Percentiles rank a stretch among this genome's conserved stretches.
phyloP scores from a whole-genome alignment of 129 eudicot species.

The Apium graveolens region DNA sequence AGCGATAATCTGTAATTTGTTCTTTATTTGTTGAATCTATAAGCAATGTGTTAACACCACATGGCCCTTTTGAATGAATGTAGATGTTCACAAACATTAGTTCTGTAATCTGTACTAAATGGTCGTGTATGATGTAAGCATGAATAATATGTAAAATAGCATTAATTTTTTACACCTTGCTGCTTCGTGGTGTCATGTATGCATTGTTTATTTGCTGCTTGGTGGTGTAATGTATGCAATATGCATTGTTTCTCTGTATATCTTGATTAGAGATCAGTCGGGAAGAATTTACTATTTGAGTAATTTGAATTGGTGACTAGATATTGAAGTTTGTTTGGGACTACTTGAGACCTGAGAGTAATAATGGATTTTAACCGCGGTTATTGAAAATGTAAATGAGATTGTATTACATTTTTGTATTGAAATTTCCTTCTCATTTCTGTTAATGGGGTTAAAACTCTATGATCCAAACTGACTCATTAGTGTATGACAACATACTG shows the following conservation, averaged over 20 bases:
- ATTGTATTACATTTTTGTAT: too few species aligned
- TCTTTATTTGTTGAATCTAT: conserved; percentile 28
- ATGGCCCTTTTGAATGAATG: conserved; percentile 6
- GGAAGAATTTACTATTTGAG: too few species aligned
- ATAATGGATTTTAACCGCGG: too few species aligned
- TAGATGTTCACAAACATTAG: conserved; percentile 9
- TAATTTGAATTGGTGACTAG: too few species aligned
- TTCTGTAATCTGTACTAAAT: conserved; percentile 7
- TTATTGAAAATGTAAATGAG: too few species aligned
- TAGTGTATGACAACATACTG: not conserved
- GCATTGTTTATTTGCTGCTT: not conserved
- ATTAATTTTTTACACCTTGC: not conserved
- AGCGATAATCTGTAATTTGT: conserved; percentile 15
- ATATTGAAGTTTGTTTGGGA: too few species aligned
- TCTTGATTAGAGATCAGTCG: too few species aligned
- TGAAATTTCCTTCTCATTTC: too few species aligned
- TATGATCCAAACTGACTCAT: too few species aligned
- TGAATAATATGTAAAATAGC: not conserved
- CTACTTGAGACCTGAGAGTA: too few species aligned
- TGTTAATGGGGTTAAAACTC: too few species aligned
- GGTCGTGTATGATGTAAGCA: not conserved
- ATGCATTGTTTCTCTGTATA: too few species aligned
- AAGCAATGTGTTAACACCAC: not conserved
- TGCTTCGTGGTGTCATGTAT: not conserved
- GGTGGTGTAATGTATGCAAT: not conserved